phyloP scores from a whole-genome alignment of 140 eudicot genomes.

The Artemisia princeps region DNA sequence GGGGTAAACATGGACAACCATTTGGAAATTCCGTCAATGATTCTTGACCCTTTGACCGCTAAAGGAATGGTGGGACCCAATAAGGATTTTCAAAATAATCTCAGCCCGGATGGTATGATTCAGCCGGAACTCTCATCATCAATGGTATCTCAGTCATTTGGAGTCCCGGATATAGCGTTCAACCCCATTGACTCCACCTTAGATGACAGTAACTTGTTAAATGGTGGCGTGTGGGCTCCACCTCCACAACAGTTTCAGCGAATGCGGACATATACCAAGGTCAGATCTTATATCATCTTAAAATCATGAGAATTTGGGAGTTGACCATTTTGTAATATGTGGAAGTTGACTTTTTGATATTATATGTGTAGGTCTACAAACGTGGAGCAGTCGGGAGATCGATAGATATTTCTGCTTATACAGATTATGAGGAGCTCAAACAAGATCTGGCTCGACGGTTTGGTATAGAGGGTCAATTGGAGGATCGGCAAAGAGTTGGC shows the following conservation, averaged over 20 bases:
- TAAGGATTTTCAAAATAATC: slow-evolving; percentile 46
- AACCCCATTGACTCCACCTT: slow-evolving; percentile 68
- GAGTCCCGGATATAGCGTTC: slow-evolving; percentile 76
- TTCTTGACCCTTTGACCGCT: slow-evolving; percentile 49
- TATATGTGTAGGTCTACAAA: slow-evolving; percentile 57
- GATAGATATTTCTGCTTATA: slow-evolving; percentile 64
- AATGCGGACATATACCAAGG: slow-evolving; percentile 85
- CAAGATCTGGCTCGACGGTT: slow-evolving; percentile 79
- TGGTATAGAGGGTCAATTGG: slow-evolving; percentile 80
- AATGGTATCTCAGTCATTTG: slow-evolving; percentile 80
- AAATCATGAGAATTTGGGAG: not conserved
- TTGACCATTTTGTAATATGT: not conserved
- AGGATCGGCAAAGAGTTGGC: slow-evolving; percentile 64
- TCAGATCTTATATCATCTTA: slow-evolving; percentile 13
- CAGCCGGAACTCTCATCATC: slow-evolving; percentile 74
- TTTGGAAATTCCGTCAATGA: slow-evolving; percentile 64
- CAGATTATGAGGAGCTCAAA: slow-evolving; percentile 73
- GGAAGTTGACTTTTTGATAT: slow-evolving; percentile 16
- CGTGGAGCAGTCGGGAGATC: slow-evolving; percentile 93
- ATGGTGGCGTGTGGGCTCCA: slow-evolving; percentile 63
- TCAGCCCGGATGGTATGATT: slow-evolving; percentile 56
- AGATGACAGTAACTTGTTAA: slow-evolving; percentile 59
- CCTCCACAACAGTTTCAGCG: slow-evolving; percentile 74
- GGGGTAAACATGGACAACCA: slow-evolving; percentile 47
- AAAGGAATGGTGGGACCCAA: slow-evolving; percentile 52